Evolutionary conservation across 2,329 filamentous ascomycete species (phyloP).

Genomic region (Truncatella angustata): DNA sequence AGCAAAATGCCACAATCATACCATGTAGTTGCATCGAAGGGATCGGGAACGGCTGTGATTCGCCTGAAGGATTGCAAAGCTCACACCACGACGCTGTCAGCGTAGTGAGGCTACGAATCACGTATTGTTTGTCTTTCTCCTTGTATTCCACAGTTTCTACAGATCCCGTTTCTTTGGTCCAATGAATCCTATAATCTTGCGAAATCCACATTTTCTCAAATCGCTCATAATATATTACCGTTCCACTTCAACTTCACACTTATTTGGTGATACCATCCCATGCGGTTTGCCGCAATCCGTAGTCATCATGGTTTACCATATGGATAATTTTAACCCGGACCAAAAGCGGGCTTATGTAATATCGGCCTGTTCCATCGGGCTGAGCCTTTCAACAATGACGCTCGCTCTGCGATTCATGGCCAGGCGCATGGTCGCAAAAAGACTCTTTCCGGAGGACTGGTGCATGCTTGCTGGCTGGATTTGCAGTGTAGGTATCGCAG

Average conservation of each 20-base stretch:
- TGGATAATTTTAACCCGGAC: not conserved
- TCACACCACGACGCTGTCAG: not conserved
- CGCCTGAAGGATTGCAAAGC: not conserved
- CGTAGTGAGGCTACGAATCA: not conserved
- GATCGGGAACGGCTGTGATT: not conserved
- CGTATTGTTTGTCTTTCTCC: no score
- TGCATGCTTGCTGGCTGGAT: not conserved
- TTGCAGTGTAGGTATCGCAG: not conserved
- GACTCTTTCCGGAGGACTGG: not conserved
- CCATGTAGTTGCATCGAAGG: not conserved
- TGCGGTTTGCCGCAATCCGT: not conserved
- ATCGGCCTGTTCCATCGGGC: not conserved
- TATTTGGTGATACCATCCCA: not conserved
- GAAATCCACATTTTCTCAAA: not conserved
- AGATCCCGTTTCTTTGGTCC: not conserved
- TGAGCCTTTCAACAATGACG: not conserved
- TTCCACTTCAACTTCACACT: not conserved
- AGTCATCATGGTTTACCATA: not conserved
- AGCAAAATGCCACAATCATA: no score
- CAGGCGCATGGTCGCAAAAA: not conserved
- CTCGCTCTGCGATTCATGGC: not conserved
- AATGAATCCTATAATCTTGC: not conserved
- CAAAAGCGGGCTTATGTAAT: constrained; percentile 1
- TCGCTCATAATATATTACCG: not conserved
- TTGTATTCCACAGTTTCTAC: not conserved